Percentiles rank a stretch among this genome's conserved stretches.
These are phyloP conservation scores for Xerocomus spinulosus DNA, from an alignment of 768 basidiomycete genomes.

Conservation along the genomic window DNA sequence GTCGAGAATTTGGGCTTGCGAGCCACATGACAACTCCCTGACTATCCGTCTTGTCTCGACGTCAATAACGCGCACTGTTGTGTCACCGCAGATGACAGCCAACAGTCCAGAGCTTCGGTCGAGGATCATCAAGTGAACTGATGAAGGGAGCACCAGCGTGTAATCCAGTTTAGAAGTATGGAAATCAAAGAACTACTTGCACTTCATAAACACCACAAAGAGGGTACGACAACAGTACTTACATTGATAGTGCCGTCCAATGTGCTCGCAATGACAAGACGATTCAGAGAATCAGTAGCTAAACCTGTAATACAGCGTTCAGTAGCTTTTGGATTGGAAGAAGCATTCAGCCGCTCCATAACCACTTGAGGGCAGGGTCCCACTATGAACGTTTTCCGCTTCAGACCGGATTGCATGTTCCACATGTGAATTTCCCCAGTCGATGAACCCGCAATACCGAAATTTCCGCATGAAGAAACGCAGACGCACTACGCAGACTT, in stretches of 20 bases:
- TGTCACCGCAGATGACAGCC: constrained; percentile 82
- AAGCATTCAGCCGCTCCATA: constrained; percentile 38
- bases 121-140: constrained; percentile 64
- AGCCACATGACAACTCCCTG: constrained; percentile 76
- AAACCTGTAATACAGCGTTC: constrained; percentile 72
- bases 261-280: constrained; percentile 75
- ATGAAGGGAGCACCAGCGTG: constrained; percentile 62
- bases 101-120: constrained; percentile 85
- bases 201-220: background rate
- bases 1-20: constrained; percentile 82
- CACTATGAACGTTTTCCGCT: constrained; percentile 70
- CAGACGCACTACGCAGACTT: constrained; percentile 58
- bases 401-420: constrained; percentile 95
- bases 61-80: constrained; percentile 80
- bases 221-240: constrained; percentile 26
- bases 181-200: constrained; percentile 89
- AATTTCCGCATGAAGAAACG: constrained; percentile 94
- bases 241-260: constrained; percentile 88
- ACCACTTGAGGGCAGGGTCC: constrained; percentile 59
- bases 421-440: constrained; percentile 82
- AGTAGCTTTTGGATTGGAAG: constrained; percentile 38
- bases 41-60: constrained; percentile 87
- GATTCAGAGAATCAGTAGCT: constrained; percentile 82
- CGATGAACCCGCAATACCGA: constrained; percentile 81
- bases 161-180: constrained; percentile 74